These are phyloP conservation scores for Extremus antarcticus DNA, from an alignment of 495 filamentous ascomycete genomes.

Conservation along the genomic window DNA sequence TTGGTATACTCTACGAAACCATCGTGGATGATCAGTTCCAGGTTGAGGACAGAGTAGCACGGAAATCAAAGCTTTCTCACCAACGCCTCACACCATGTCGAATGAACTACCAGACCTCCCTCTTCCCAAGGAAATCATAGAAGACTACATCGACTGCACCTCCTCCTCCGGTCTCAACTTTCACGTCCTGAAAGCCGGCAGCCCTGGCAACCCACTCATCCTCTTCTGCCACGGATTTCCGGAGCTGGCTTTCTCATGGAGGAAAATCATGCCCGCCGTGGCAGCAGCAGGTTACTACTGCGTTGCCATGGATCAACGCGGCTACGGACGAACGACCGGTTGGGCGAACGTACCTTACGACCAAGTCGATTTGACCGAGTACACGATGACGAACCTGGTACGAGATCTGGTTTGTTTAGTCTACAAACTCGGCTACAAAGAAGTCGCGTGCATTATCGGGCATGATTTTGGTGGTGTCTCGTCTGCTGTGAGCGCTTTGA, in stretches of 20 bases:
- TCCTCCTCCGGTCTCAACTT: constrained; percentile 41
- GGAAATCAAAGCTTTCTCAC: no score
- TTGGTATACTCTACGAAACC: no score
- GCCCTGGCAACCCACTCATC: constrained; percentile 42
- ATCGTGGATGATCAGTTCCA: neutral
- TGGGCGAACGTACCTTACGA: constrained; percentile 44
- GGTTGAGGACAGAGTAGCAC: no score
- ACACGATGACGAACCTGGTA: constrained; percentile 47
- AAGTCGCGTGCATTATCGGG: constrained; percentile 50
- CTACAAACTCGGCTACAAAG: constrained; percentile 46
- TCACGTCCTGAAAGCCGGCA: constrained; percentile 50
- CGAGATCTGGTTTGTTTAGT: constrained; percentile 53
- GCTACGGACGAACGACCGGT: constrained; percentile 55
- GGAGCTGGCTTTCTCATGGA: constrained; percentile 61
- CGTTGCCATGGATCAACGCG: constrained; percentile 57
- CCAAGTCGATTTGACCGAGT: constrained; percentile 45
- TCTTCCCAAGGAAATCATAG: constrained; percentile 41
- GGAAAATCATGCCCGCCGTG: constrained; percentile 47
- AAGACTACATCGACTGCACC: constrained; percentile 40
- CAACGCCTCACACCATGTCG: no score
- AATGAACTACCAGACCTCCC: constrained; percentile 35
- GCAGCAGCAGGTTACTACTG: constrained; percentile 49
- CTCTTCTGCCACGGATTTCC: constrained; percentile 57
- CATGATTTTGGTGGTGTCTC: constrained; percentile 57
- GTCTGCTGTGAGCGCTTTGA: constrained; percentile 48